These are phyloP conservation scores for Naganishia vaughanmartiniae DNA, from an alignment of 768 basidiomycete species.

Conservation along the genomic window DNA sequence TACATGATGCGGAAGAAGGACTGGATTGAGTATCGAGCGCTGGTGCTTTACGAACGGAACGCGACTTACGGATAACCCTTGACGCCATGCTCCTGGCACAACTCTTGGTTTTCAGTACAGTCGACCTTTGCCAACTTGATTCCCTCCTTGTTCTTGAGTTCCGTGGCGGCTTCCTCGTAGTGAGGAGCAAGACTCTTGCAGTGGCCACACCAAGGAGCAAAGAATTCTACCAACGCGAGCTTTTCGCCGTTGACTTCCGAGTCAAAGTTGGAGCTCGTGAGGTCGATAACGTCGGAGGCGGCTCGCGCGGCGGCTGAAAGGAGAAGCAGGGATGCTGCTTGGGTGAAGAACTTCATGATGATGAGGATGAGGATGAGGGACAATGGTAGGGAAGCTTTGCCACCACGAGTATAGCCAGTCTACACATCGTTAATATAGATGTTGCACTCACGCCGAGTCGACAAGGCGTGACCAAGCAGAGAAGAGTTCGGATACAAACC, in stretches of 20 bases:
- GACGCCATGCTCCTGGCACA: slow-evolving; percentile 83
- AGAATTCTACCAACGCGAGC: slow-evolving; percentile 79
- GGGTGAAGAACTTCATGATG: slow-evolving; percentile 23
- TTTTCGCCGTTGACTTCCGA: slow-evolving; percentile 64
- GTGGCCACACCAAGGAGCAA: slow-evolving; percentile 65
- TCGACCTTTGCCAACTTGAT: slow-evolving; percentile 95
- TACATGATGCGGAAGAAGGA: not conserved
- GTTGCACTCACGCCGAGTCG: slow-evolving; percentile 9
- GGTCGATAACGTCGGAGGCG: slow-evolving; percentile 73
- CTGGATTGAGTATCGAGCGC: not conserved
- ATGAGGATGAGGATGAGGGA: not conserved
- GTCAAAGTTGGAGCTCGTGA: slow-evolving; percentile 70
- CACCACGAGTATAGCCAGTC: not conserved
- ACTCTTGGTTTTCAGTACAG: slow-evolving; percentile 88
- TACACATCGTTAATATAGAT: not conserved
- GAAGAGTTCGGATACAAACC: slow-evolving; percentile 13
- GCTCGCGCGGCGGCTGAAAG: slow-evolving; percentile 42
- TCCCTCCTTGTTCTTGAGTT: slow-evolving; percentile 74
- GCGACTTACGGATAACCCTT: slow-evolving; percentile 85
- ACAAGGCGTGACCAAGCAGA: slow-evolving; percentile 19
- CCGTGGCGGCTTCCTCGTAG: slow-evolving; percentile 84
- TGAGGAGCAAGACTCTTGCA: slow-evolving; percentile 91
- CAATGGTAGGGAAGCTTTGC: no score
- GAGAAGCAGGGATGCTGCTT: slow-evolving; percentile 15
- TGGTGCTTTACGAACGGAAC: not conserved